A percentile compares a stretch with the other conserved stretches of the same genome.
Conservation (phyloP, 805 yeast species). For the Pichia deserticola region DNA sequence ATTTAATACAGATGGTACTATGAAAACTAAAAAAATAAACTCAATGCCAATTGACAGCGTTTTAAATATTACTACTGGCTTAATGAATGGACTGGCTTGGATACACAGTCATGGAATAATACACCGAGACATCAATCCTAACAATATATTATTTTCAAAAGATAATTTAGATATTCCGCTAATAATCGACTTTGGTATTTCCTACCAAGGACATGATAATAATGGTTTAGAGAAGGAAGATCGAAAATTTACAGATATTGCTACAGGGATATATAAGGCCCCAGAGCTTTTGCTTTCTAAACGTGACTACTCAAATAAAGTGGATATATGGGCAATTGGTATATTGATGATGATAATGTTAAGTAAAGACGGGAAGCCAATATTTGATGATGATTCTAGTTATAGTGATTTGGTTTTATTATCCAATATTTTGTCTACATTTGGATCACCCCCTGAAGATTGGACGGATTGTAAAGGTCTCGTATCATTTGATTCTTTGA, state of each 20-base stretch:
- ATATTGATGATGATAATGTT: conserved; percentile 50
- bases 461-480: conserved; percentile 40
- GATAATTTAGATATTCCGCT: conserved; percentile 22
- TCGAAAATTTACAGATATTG: conserved; percentile 46
- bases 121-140: conserved; percentile 78
- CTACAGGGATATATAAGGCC: conserved; percentile 62
- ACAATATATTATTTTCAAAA: conserved; percentile 38
- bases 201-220: conserved; percentile 40
- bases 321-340: conserved; percentile 73
- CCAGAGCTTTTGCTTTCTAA: conserved; percentile 66
- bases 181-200: conserved; percentile 37
- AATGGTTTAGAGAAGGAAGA: conserved; percentile 55
- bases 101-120: conserved; percentile 59
- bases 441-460: conserved; percentile 56
- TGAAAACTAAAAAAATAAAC: conserved; percentile 11
- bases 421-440: conserved; percentile 42
- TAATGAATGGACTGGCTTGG: conserved; percentile 44
- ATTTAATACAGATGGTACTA: conserved; percentile 16
- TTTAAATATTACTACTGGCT: conserved; percentile 29
- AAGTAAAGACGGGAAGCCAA: conserved; percentile 31
- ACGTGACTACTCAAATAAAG: conserved; percentile 41
- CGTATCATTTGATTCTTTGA: conserved; percentile 29
- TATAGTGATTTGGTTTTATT: conserved; percentile 53
- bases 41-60: conserved; percentile 12
- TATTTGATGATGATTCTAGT: conserved; percentile 33